Percentiles rank a stretch among this genome's conserved stretches.
Conservation (phyloP, 768 basidiomycete genomes). For the Suillus sp. region DNA sequence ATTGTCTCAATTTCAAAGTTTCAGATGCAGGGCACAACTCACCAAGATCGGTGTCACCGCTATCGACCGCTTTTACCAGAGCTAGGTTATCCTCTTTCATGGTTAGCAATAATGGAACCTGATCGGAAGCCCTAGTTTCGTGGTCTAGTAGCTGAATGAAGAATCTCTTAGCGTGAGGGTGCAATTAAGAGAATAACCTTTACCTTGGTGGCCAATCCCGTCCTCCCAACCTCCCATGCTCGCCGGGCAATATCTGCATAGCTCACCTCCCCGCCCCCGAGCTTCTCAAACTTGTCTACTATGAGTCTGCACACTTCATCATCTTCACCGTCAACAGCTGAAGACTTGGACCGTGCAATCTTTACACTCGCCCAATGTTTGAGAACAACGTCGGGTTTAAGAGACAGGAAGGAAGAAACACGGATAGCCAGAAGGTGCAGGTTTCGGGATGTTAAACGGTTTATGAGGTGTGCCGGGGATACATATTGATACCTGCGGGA, state of each 20-base stretch:
- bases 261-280: conserved; percentile 79
- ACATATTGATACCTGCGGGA: conserved; percentile 71
- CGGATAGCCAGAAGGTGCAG: conserved; percentile 91
- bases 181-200: neutral
- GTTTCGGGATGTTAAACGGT: conserved; percentile 82
- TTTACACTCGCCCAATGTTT: conserved; percentile 97
- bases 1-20: conserved; percentile 7
- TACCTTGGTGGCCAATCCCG: conserved; percentile 83
- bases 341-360: conserved; percentile 72
- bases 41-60: conserved; percentile 96
- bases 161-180: conserved; percentile 3
- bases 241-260: conserved; percentile 94
- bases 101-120: conserved; percentile 86
- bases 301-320: conserved; percentile 80
- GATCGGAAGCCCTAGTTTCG: conserved; percentile 85
- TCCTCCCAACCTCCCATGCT: conserved; percentile 88
- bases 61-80: conserved; percentile 86
- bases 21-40: conserved; percentile 21
- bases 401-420: conserved; percentile 78
- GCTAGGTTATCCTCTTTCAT: conserved; percentile 96
- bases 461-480: conserved; percentile 79
- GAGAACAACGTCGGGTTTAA: conserved; percentile 85
- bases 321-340: conserved; percentile 65
- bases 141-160: conserved; percentile 78
- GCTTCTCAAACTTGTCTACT: conserved; percentile 85